These are phyloP conservation scores for Pichia sp. DNA, from an alignment of 1,139 yeast species.

Conservation along the genomic window DNA sequence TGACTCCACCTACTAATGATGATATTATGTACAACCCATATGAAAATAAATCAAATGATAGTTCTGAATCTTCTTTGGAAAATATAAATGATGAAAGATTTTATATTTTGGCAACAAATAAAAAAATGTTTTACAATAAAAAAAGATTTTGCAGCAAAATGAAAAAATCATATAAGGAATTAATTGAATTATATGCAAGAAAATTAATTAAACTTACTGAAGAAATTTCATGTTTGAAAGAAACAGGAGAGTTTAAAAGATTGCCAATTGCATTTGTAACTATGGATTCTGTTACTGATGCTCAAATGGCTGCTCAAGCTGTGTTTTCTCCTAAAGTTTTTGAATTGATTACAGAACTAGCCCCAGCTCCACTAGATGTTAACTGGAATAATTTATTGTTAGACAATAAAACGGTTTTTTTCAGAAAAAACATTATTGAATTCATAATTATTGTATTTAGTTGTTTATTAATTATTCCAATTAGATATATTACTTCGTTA, in stretches of 20 bases:
- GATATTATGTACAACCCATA: conserved; percentile 19
- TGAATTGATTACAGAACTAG: conserved; percentile 64
- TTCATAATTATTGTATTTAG: conserved; percentile 57
- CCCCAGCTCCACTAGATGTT: conserved; percentile 86
- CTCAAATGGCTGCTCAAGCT: conserved; percentile 88
- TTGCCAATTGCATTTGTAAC: conserved; percentile 67
- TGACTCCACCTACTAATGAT: conserved; percentile 14
- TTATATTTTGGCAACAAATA: conserved; percentile 13
- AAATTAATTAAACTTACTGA: conserved; percentile 52
- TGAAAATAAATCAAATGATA: not conserved
- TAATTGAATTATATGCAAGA: conserved; percentile 55
- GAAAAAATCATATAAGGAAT: conserved; percentile 34
- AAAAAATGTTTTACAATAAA: conserved; percentile 11
- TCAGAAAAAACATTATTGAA: conserved; percentile 59
- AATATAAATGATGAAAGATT: conserved; percentile 2
- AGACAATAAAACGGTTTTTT: conserved; percentile 48
- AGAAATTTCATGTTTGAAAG: conserved; percentile 45
- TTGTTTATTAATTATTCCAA: conserved; percentile 65
- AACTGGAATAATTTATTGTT: conserved; percentile 72
- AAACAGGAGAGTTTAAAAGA: conserved; percentile 36
- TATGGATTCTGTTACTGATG: conserved; percentile 78
- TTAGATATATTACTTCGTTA: conserved; percentile 65
- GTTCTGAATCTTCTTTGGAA: not conserved
- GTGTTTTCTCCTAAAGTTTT: conserved; percentile 74
- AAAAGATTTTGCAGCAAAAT: conserved; percentile 30